Evolutionary conservation across 2,329 filamentous ascomycete genomes (phyloP).

Genomic region (Colletotrichum sp.): DNA sequence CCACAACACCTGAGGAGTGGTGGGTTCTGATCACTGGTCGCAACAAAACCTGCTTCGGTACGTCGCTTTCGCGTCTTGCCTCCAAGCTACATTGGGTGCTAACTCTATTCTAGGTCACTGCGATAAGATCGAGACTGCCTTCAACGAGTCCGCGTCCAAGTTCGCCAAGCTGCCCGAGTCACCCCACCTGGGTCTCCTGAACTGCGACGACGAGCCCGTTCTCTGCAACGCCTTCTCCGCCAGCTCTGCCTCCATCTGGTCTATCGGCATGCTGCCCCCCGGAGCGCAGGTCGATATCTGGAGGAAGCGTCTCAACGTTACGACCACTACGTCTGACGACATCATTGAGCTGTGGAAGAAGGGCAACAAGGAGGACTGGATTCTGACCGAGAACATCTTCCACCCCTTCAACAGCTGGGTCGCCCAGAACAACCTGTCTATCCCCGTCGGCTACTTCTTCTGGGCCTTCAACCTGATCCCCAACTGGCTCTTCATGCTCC

Average conservation of each 20-base stretch:
- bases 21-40: conserved; percentile 76
- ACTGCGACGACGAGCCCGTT: conserved; percentile 77
- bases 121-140: conserved; percentile 65
- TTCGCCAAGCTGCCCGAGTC: conserved; percentile 65
- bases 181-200: conserved; percentile 71
- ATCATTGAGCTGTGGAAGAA: conserved; percentile 64
- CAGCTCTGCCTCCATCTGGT: conserved; percentile 68
- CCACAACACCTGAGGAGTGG: conserved; percentile 74
- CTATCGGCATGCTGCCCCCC: conserved; percentile 70
- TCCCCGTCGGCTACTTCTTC: conserved; percentile 71
- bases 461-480: conserved; percentile 71
- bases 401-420: conserved; percentile 77
- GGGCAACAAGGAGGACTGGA: conserved; percentile 46
- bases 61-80: conserved; percentile 13
- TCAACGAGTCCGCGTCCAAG: conserved; percentile 68
- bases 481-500: conserved; percentile 81
- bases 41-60: conserved; percentile 79
- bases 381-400: conserved; percentile 68
- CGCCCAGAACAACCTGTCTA: conserved; percentile 64
- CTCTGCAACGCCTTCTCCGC: conserved; percentile 79
- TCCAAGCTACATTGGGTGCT: conserved; percentile 13
- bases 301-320: conserved; percentile 71
- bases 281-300: conserved; percentile 69
- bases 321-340: conserved; percentile 68
- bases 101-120: conserved; percentile 62